A percentile compares a stretch with the other conserved stretches of the same genome.
Conservation (phyloP, 2,329 filamentous ascomycete species). For the Neofusicoccum umdonicola region DNA sequence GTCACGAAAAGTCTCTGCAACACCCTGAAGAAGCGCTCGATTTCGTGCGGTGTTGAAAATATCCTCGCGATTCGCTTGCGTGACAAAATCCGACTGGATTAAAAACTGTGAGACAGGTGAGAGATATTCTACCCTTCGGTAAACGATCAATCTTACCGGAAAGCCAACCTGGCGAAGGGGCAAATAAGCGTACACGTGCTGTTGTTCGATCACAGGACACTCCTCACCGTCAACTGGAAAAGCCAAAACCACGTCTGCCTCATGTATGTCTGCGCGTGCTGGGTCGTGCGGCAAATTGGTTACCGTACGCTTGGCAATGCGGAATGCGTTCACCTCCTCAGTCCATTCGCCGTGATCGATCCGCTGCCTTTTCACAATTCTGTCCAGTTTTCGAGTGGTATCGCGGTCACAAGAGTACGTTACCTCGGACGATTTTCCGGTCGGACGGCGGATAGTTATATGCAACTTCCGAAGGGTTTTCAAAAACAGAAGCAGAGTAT, state of each 20-base stretch:
- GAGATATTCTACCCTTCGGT: no score
- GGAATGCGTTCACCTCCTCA: neutral
- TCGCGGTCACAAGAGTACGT: neutral
- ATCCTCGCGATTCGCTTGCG: neutral
- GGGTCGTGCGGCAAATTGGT: neutral
- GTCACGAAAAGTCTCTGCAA: neutral
- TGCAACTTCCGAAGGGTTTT: neutral
- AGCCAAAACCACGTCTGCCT: constrained; percentile 44
- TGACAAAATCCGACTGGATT: neutral
- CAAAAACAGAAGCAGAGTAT: constrained; percentile 12
- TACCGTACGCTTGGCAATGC: neutral
- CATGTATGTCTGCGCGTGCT: neutral
- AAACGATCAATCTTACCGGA: constrained; percentile 29
- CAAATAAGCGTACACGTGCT: constrained; percentile 49
- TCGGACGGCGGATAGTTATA: neutral
- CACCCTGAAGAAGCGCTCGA: neutral
- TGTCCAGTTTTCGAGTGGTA: neutral
- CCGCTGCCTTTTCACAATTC: neutral
- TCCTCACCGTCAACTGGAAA: constrained; percentile 41
- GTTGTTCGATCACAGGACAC: constrained; percentile 38
- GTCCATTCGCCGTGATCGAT: neutral
- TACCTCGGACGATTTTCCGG: neutral
- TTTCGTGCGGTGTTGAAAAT: neutral
- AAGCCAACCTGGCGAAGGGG: constrained; percentile 46
- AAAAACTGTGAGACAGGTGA: neutral